phyloP scores from a whole-genome alignment of 228 moss, liverwort and hornwort species.

The Sphagnum magellanicum region DNA sequence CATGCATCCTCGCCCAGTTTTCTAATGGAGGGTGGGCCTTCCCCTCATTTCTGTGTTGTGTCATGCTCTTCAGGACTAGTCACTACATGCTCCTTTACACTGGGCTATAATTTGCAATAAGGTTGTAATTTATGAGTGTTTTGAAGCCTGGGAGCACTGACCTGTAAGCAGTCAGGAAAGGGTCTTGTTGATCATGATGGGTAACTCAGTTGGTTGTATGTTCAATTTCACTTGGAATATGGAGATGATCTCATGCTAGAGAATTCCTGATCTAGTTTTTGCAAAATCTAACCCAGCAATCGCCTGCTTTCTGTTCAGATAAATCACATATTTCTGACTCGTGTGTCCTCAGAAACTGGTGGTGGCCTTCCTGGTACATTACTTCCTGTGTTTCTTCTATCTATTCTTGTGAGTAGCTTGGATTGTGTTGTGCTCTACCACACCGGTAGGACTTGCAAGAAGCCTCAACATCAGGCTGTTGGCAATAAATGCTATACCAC shows the following conservation, averaged over 20 bases:
- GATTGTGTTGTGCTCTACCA: too few relatives aligned
- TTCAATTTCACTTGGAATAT: background rate
- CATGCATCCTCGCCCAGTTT: slow-evolving; percentile 50
- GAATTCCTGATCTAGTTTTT: too few relatives aligned
- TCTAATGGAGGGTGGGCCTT: slow-evolving; percentile 67
- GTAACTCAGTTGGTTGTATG: background rate
- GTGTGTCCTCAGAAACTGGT: slow-evolving; percentile 91
- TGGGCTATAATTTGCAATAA: too few relatives aligned
- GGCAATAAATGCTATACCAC: too few relatives aligned
- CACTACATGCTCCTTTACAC: too few relatives aligned
- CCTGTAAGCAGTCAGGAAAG: too few relatives aligned
- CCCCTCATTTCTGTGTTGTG: slow-evolving; percentile 33
- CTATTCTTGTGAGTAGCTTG: too few relatives aligned
- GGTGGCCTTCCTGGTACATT: slow-evolving; percentile 83
- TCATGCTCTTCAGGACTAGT: background rate
- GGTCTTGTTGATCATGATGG: background rate
- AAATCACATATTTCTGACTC: slow-evolving; percentile 96
- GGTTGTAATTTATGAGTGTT: too few relatives aligned
- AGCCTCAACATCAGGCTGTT: too few relatives aligned
- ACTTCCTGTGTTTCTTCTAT: background rate
- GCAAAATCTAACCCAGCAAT: background rate
- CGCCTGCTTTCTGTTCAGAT: slow-evolving; percentile 46
- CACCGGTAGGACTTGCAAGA: too few relatives aligned
- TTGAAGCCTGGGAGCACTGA: too few relatives aligned
- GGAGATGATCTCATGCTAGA: background rate